Evolutionary conservation across 768 basidiomycete genomes (phyloP).

Genomic region (Kwoniella bestiolae): DNA sequence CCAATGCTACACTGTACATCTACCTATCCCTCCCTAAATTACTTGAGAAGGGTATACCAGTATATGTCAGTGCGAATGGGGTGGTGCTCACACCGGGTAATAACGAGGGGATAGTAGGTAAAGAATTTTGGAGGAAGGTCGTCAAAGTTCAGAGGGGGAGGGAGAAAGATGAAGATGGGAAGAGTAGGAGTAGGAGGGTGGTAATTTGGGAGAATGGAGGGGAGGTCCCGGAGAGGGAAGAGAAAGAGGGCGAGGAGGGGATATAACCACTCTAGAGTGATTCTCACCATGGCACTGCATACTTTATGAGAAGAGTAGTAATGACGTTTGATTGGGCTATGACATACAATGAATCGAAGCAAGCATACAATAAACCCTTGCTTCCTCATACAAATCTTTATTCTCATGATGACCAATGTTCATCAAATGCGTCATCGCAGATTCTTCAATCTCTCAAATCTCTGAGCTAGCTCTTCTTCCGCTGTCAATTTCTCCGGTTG

Average conservation of each 20-base stretch:
- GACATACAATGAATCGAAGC: constrained; percentile 19
- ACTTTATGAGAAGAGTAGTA: too few species aligned
- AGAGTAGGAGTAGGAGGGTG: neutral
- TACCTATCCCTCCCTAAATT: constrained; percentile 72
- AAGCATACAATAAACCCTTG: too few species aligned
- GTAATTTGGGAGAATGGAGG: constrained; percentile 40
- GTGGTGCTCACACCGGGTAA: constrained; percentile 86
- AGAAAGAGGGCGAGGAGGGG: constrained; percentile 9
- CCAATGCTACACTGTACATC: constrained; percentile 75
- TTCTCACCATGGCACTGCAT: too few species aligned
- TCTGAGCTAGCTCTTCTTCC: constrained; percentile 68
- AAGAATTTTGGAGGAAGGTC: constrained; percentile 72
- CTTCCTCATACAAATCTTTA: too few species aligned
- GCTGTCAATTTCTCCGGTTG: constrained; percentile 35
- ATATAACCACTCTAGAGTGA: neutral
- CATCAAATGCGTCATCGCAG: constrained; percentile 64
- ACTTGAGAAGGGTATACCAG: constrained; percentile 55
- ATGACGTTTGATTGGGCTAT: too few species aligned
- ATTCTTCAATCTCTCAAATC: constrained; percentile 88
- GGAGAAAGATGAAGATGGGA: neutral
- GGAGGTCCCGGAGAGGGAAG: constrained; percentile 22
- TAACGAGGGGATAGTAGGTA: constrained; percentile 65
- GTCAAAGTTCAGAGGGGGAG: constrained; percentile 57
- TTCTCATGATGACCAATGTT: too few species aligned
- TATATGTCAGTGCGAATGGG: constrained; percentile 82